These are phyloP conservation scores for Strigomonas culicis DNA, from an alignment of 208 protist species.

Conservation along the genomic window DNA sequence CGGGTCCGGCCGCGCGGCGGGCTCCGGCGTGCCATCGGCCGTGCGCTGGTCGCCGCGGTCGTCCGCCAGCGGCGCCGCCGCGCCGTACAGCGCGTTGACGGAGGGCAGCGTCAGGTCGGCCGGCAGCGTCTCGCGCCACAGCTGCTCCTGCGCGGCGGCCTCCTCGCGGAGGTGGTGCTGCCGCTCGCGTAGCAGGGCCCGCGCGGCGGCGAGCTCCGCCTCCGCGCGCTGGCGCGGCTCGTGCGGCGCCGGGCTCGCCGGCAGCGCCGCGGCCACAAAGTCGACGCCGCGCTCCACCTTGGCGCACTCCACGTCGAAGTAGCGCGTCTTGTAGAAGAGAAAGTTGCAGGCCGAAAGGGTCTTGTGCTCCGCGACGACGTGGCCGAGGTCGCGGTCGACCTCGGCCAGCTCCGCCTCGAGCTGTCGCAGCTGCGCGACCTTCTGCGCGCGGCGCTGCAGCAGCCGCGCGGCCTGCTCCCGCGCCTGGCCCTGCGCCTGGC, in stretches of 20 bases:
- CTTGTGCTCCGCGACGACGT: constrained; percentile 25
- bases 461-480: constrained; percentile 26
- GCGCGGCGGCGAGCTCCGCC: too few relatives aligned
- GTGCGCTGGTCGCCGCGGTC: background rate
- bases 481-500: constrained; percentile 31
- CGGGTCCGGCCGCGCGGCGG: too few relatives aligned
- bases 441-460: constrained; percentile 18
- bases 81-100: too few relatives aligned
- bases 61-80: background rate
- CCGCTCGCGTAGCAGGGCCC: too few relatives aligned
- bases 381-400: constrained; percentile 35
- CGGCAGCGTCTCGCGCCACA: too few relatives aligned
- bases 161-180: too few relatives aligned
- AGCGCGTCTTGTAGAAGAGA: constrained; percentile 33
- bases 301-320: constrained; percentile 15
- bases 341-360: constrained; percentile 48
- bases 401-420: constrained; percentile 32
- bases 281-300: constrained; percentile 15
- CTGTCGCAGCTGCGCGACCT: constrained; percentile 29
- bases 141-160: too few relatives aligned
- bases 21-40: too few relatives aligned
- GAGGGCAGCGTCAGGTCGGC: too few relatives aligned
- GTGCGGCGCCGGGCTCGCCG: too few relatives aligned
- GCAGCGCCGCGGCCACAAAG: too few relatives aligned
- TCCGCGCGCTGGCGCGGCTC: too few relatives aligned